These are phyloP conservation scores for Lumnitzera littorea DNA, from an alignment of 345 rosid genomes.

Conservation along the genomic window DNA sequence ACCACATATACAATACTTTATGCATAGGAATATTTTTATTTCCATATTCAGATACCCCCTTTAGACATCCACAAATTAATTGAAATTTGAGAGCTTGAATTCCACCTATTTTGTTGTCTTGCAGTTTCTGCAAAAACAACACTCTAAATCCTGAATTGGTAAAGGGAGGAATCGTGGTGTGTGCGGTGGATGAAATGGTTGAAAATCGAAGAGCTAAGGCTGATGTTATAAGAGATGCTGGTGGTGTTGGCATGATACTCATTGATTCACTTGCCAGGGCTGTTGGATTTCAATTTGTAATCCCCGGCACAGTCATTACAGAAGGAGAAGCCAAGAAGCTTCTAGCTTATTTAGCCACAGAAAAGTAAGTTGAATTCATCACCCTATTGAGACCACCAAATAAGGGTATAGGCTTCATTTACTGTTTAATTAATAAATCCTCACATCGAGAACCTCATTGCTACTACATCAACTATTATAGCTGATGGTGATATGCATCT, in stretches of 20 bases:
- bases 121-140: slow-evolving; percentile 42
- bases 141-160: slow-evolving; percentile 29
- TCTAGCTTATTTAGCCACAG: slow-evolving; percentile 25
- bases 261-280: slow-evolving; percentile 25
- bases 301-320: slow-evolving; percentile 28
- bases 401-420: not conserved
- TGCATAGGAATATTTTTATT: too few relatives aligned
- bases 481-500: too few relatives aligned
- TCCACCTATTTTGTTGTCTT: not conserved
- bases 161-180: slow-evolving; percentile 42
- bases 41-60: too few relatives aligned
- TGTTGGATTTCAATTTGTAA: slow-evolving; percentile 30
- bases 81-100: not conserved
- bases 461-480: too few relatives aligned
- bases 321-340: slow-evolving; percentile 33
- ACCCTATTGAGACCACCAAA: not conserved
- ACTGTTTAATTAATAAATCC: too few relatives aligned
- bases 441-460: too few relatives aligned
- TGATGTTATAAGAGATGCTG: slow-evolving; percentile 19
- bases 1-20: too few relatives aligned
- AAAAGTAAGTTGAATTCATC: slow-evolving; percentile 19
- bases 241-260: slow-evolving; percentile 42
- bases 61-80: too few relatives aligned
- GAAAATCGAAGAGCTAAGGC: slow-evolving; percentile 24
- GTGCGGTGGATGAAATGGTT: slow-evolving; percentile 16